These are phyloP conservation scores for Fusarium albosuccineum DNA, from an alignment of 2,329 filamentous ascomycete species.

Conservation along the genomic window DNA sequence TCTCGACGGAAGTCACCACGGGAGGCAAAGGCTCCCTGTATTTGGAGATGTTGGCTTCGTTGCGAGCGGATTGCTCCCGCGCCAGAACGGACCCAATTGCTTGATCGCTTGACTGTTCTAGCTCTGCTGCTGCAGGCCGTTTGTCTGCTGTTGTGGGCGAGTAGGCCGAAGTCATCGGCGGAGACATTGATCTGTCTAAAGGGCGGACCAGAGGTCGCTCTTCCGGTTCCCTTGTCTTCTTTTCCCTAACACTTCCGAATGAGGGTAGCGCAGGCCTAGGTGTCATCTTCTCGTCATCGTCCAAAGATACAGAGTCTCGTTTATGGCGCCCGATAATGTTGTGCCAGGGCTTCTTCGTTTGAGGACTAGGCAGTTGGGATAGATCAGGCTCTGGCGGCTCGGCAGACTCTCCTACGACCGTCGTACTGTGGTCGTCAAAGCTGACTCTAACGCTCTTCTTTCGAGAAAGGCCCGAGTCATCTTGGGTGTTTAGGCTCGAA, in stretches of 20 bases:
- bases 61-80: slow-evolving; percentile 66
- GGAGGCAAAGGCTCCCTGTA: slow-evolving; percentile 76
- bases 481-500: slow-evolving; percentile 44
- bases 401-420: slow-evolving; percentile 65
- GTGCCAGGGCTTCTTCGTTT: slow-evolving; percentile 65
- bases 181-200: slow-evolving; percentile 52
- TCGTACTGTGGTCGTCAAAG: slow-evolving; percentile 77
- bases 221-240: slow-evolving; percentile 65
- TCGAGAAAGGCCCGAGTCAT: slow-evolving; percentile 57
- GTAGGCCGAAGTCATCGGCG: slow-evolving; percentile 18
- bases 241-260: slow-evolving; percentile 80
- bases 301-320: slow-evolving; percentile 60
- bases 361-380: slow-evolving; percentile 50
- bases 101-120: slow-evolving; percentile 69
- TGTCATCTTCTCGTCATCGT: slow-evolving; percentile 79
- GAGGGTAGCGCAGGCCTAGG: slow-evolving; percentile 80
- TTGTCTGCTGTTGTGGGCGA: slow-evolving; percentile 48
- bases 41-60: slow-evolving; percentile 68
- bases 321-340: slow-evolving; percentile 61
- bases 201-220: slow-evolving; percentile 72
- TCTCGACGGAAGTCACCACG: slow-evolving; percentile 77
- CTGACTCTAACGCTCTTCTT: slow-evolving; percentile 81
- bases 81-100: slow-evolving; percentile 67
- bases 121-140: slow-evolving; percentile 6
- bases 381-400: slow-evolving; percentile 55